Evolutionary conservation across 1,284 basidiomycete species (phyloP).

Genomic region (Mycena citricolor): DNA sequence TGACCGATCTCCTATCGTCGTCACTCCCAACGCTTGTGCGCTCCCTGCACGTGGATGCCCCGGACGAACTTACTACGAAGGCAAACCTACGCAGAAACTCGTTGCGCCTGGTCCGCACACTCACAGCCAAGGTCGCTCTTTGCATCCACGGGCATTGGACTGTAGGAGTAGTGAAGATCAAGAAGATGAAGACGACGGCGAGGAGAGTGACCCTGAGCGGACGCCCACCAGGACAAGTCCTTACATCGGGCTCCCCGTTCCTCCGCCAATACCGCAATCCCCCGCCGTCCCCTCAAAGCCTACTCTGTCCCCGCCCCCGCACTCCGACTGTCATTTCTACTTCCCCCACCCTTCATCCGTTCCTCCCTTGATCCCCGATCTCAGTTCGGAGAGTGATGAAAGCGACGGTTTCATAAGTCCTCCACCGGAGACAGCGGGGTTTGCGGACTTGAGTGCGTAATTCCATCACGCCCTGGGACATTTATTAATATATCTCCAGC

Average conservation of each 20-base stretch:
- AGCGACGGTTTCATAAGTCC: slow-evolving; percentile 49
- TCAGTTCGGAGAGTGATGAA: slow-evolving; percentile 65
- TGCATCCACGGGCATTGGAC: too few species aligned
- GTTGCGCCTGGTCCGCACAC: too few species aligned
- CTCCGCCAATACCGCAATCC: slow-evolving; percentile 21
- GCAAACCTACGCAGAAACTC: too few species aligned
- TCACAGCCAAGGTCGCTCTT: too few species aligned
- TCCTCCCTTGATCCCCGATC: slow-evolving; percentile 56
- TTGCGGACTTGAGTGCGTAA: background rate
- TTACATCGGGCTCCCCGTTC: slow-evolving; percentile 23
- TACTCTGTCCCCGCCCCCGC: background rate
- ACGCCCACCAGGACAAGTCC: slow-evolving; percentile 22
- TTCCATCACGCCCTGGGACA: too few species aligned
- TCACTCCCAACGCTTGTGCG: slow-evolving; percentile 62
- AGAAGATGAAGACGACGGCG: slow-evolving; percentile 10
- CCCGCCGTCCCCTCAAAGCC: background rate
- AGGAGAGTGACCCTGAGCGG: slow-evolving; percentile 10
- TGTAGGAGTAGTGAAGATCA: too few species aligned
- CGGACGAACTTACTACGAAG: slow-evolving; percentile 56
- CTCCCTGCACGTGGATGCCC: slow-evolving; percentile 71
- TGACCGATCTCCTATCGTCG: slow-evolving; percentile 72
- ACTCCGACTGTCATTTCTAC: slow-evolving; percentile 24
- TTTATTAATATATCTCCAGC: too few species aligned
- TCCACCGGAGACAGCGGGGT: slow-evolving; percentile 27
- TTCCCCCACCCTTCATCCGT: slow-evolving; percentile 27